Evolutionary conservation across 352 stramenopile genomes (phyloP).

Genomic region (Globisporangium iwayamae): DNA sequence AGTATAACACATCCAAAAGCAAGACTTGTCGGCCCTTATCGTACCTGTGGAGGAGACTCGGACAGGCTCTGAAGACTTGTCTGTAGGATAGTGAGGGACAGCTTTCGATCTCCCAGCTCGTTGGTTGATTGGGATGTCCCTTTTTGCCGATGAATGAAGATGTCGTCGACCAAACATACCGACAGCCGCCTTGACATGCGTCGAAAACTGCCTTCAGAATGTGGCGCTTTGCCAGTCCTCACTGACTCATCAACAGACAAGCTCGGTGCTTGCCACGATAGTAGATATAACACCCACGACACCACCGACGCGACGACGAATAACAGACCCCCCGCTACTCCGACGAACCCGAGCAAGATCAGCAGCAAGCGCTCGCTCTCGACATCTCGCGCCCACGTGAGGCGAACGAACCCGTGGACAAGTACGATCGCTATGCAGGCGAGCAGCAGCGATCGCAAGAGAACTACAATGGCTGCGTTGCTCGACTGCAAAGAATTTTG

Average conservation of each 20-base stretch:
- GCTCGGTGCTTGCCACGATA: background rate
- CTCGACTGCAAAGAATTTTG: background rate
- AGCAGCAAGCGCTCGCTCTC: slow-evolving; percentile 12
- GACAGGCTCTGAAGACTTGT: slow-evolving; percentile 12
- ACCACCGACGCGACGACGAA: background rate
- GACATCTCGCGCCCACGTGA: slow-evolving; percentile 6
- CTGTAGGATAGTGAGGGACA: slow-evolving; percentile 9
- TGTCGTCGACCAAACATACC: slow-evolving; percentile 11
- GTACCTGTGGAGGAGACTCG: slow-evolving; percentile 11
- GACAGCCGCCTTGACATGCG: slow-evolving; percentile 9
- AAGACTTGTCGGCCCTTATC: background rate
- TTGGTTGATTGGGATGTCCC: background rate
- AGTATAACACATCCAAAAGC: background rate
- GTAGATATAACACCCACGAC: background rate
- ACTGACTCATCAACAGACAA: background rate
- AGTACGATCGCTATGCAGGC: slow-evolving; percentile 10
- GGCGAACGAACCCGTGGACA: slow-evolving; percentile 4
- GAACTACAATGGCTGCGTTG: background rate
- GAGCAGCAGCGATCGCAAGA: slow-evolving; percentile 12
- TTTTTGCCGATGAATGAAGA: slow-evolving; percentile 6
- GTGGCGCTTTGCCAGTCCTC: no score
- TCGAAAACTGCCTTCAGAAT: slow-evolving; percentile 5
- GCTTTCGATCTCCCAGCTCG: background rate
- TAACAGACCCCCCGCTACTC: background rate
- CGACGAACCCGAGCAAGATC: slow-evolving; percentile 4